phyloP scores from a whole-genome alignment of 106 monocot genomes.

The Allium cepa region DNA sequence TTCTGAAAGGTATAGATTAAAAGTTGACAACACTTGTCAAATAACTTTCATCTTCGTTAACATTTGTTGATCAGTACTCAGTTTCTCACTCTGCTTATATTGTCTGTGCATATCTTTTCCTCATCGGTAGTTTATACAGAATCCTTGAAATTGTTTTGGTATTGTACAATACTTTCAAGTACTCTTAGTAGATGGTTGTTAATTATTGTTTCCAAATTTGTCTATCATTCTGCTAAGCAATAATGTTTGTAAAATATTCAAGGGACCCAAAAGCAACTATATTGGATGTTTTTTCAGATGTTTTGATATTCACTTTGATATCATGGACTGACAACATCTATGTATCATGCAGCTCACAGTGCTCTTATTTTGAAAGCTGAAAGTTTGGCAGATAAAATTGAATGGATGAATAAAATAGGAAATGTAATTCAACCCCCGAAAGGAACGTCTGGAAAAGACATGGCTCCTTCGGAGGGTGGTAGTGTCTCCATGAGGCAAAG shows the following conservation, averaged over 20 bases:
- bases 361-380: slow-evolving; percentile 91
- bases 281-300: too few species aligned
- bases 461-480: slow-evolving; percentile 33
- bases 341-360: slow-evolving; percentile 64
- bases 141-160: too few species aligned
- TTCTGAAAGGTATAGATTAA: slow-evolving; percentile 41
- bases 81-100: too few species aligned
- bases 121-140: too few species aligned
- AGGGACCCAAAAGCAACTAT: too few species aligned
- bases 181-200: too few species aligned
- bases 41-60: neutral
- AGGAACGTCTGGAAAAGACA: slow-evolving; percentile 32
- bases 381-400: slow-evolving; percentile 74
- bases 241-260: too few species aligned
- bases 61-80: neutral
- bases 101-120: too few species aligned
- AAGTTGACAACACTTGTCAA: too few species aligned
- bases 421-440: slow-evolving; percentile 50
- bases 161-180: too few species aligned
- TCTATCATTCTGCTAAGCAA: too few species aligned
- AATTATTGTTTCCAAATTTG: too few species aligned
- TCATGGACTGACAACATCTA: neutral
- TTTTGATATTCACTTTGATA: neutral
- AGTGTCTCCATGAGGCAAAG: slow-evolving; percentile 64
- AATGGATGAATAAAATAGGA: slow-evolving; percentile 79